phyloP scores from a whole-genome alignment of 257 asterid species.

The Solanum megistacrolobum region DNA sequence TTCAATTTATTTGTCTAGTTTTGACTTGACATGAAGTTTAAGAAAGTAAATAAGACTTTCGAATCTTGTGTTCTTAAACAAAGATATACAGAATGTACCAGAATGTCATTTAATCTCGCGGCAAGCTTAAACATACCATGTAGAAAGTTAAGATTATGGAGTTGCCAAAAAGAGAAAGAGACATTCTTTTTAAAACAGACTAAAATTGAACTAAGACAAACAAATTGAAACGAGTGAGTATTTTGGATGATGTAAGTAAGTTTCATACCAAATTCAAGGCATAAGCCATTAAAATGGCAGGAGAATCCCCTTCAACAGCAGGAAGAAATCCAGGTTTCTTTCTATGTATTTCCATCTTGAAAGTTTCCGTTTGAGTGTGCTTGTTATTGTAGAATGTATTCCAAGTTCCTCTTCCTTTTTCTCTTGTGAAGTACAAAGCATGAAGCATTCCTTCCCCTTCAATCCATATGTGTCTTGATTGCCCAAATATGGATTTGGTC shows the following conservation, averaged over 20 bases:
- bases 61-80: background rate
- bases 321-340: slow-evolving; percentile 32
- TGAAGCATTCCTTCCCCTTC: slow-evolving; percentile 57
- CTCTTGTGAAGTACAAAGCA: slow-evolving; percentile 24
- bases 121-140: background rate
- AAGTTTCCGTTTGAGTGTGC: slow-evolving; percentile 22
- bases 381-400: slow-evolving; percentile 19
- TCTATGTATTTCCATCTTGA: slow-evolving; percentile 9
- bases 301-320: slow-evolving; percentile 30
- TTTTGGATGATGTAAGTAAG: background rate
- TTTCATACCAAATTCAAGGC: slow-evolving; percentile 23
- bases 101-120: background rate
- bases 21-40: too few species aligned
- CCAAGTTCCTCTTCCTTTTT: slow-evolving; percentile 8
- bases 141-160: background rate
- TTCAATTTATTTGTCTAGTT: too few species aligned
- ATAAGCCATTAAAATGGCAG: slow-evolving; percentile 35
- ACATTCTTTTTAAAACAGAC: background rate
- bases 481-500: slow-evolving; percentile 27
- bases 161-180: background rate
- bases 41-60: too few species aligned
- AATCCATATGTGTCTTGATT: slow-evolving; percentile 28
- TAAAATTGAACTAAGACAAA: background rate
- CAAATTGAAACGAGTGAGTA: background rate
- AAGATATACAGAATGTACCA: background rate